Evolutionary conservation across 441 rosid species (phyloP).

Genomic region (Adansonia gregorii): DNA sequence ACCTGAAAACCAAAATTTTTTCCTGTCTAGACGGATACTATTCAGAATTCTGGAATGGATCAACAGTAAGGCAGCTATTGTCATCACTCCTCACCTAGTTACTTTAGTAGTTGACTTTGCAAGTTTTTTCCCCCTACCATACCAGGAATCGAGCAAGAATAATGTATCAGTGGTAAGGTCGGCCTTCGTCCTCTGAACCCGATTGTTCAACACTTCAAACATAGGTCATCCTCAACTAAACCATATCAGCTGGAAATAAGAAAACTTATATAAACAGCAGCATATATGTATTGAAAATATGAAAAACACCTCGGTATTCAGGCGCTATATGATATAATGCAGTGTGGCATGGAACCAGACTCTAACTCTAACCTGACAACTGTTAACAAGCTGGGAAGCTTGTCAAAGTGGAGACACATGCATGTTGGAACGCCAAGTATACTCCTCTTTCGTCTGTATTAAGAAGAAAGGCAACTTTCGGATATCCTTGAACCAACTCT

Average conservation of each 20-base stretch:
- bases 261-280: neutral
- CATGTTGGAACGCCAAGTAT: neutral
- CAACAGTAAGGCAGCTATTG: neutral
- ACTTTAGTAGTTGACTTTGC: neutral
- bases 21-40: neutral
- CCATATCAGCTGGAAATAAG: neutral
- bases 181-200: neutral
- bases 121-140: neutral
- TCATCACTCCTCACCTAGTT: neutral
- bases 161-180: neutral
- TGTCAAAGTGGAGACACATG: conserved; percentile 3
- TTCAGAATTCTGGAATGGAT: neutral
- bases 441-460: conserved; percentile 22
- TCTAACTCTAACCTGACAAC: conserved; percentile 15
- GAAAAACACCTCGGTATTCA: neutral
- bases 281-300: neutral
- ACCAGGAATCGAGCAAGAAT: conserved; percentile 9
- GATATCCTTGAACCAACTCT: conserved; percentile 26
- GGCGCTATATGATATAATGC: neutral
- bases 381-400: neutral
- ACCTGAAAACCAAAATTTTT: conserved; percentile 5
- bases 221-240: no score
- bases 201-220: neutral
- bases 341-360: conserved; percentile 1
- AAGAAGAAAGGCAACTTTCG: conserved; percentile 18